Conservation (phyloP, 345 rosid species). For the Linum lewisii region DNA sequence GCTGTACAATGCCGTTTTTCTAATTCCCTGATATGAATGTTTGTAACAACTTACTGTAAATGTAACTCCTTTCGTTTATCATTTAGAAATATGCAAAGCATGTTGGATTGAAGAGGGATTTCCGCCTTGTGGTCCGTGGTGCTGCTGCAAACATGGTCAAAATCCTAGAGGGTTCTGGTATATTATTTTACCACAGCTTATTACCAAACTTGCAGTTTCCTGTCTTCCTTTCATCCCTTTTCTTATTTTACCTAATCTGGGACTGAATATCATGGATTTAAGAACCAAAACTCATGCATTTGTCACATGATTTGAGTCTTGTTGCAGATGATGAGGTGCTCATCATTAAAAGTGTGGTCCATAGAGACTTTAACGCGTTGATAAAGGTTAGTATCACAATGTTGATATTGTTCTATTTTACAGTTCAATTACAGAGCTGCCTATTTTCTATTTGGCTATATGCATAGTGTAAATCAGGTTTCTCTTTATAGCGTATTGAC, state of each 20-base stretch:
- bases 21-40: background rate
- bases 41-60: background rate
- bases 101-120: conserved; percentile 90
- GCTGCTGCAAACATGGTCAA: conserved; percentile 90
- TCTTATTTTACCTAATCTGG: too few relatives aligned
- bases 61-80: conserved; percentile 17
- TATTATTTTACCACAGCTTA: conserved; percentile 7
- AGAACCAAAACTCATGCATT: background rate
- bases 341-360: conserved; percentile 83
- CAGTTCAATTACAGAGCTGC: background rate
- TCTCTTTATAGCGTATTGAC: background rate
- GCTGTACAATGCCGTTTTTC: background rate
- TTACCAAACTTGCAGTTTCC: background rate
- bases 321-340: conserved; percentile 81
- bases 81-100: conserved; percentile 74
- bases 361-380: conserved; percentile 81
- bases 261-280: background rate
- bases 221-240: background rate
- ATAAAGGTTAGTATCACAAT: conserved; percentile 53
- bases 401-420: background rate
- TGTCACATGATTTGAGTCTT: background rate
- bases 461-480: background rate
- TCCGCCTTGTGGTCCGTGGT: conserved; percentile 92
- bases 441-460: conserved; percentile 1
- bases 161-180: conserved; percentile 74